A percentile compares a stretch with the other conserved stretches of the same genome.
Conservation (phyloP, 345 rosid genomes). For the Abelmoschus esculentus region DNA sequence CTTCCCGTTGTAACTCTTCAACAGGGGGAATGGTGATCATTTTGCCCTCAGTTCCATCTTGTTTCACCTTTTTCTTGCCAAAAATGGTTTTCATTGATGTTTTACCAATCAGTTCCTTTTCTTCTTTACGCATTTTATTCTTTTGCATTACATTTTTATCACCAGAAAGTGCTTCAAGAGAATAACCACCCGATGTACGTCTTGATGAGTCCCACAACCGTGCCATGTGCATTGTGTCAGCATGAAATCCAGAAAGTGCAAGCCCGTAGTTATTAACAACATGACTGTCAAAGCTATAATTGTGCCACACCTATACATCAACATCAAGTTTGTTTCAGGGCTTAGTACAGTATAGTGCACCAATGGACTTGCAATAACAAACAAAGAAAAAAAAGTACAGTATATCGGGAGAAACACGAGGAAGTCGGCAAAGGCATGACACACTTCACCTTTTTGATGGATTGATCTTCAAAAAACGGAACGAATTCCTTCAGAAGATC, state of each 20-base stretch:
- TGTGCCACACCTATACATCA: slow-evolving; percentile 83
- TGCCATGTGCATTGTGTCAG: slow-evolving; percentile 99
- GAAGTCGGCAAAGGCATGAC: slow-evolving; percentile 1
- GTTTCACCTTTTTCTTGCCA: slow-evolving; percentile 69
- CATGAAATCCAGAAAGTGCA: slow-evolving; percentile 78
- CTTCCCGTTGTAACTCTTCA: slow-evolving; percentile 78
- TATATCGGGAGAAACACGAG: background rate
- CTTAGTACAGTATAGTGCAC: background rate
- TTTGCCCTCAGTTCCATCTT: slow-evolving; percentile 91
- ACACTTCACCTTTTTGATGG: slow-evolving; percentile 58
- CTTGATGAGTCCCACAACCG: slow-evolving; percentile 92
- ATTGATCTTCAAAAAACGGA: slow-evolving; percentile 59
- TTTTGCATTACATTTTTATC: slow-evolving; percentile 49
- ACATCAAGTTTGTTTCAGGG: background rate
- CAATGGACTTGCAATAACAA: slow-evolving; percentile 4
- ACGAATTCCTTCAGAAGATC: slow-evolving; percentile 58
- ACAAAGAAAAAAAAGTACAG: background rate
- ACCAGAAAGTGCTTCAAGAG: slow-evolving; percentile 89
- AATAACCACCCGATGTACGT: slow-evolving; percentile 69
- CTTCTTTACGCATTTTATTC: slow-evolving; percentile 23
- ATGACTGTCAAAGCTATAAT: slow-evolving; percentile 92
- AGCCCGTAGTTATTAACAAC: slow-evolving; percentile 70
- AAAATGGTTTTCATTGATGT: slow-evolving; percentile 83
- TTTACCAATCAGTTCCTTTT: slow-evolving; percentile 65
- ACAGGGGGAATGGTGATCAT: slow-evolving; percentile 54